These are phyloP conservation scores for Hyphopichia wangnamkhiaoensis DNA, from an alignment of 1,139 yeast genomes.

Conservation along the genomic window DNA sequence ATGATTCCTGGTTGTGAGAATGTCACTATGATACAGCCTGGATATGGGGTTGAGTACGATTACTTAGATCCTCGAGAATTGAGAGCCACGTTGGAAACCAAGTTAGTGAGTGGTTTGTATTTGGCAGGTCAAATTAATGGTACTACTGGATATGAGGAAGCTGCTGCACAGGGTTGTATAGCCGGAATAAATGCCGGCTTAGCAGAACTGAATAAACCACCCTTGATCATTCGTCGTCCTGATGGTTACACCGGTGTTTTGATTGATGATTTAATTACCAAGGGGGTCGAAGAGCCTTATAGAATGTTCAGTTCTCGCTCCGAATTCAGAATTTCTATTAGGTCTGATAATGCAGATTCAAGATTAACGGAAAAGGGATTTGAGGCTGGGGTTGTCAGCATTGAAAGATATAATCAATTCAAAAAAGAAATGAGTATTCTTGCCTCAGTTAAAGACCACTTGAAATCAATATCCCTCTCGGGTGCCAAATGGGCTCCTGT, in stretches of 20 bases:
- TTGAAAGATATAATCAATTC: constrained; percentile 57
- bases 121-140: constrained; percentile 98
- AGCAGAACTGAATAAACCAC: constrained; percentile 36
- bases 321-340: constrained; percentile 83
- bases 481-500: constrained; percentile 66
- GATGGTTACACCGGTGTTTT: constrained; percentile 92
- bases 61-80: constrained; percentile 93
- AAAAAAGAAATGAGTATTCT: constrained; percentile 47
- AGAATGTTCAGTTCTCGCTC: constrained; percentile 97
- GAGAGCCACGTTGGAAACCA: constrained; percentile 76
- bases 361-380: constrained; percentile 75
- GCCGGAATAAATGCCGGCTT: constrained; percentile 96
- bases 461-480: constrained; percentile 48
- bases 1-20: constrained; percentile 89
- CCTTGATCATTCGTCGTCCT: constrained; percentile 63
- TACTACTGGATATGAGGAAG: constrained; percentile 98
- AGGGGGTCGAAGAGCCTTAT: constrained; percentile 97
- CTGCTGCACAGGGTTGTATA: constrained; percentile 92
- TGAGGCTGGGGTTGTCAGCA: constrained; percentile 64
- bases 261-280: constrained; percentile 90
- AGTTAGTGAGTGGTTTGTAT: constrained; percentile 71
- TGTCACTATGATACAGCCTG: constrained; percentile 87
- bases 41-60: constrained; percentile 98
- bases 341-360: constrained; percentile 92
- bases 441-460: constrained; percentile 42